Evolutionary conservation across 495 filamentous ascomycete genomes (phyloP), one percentile per base, ranked within the genome.

Genomic region (Penicillium tannophilum): DNA sequence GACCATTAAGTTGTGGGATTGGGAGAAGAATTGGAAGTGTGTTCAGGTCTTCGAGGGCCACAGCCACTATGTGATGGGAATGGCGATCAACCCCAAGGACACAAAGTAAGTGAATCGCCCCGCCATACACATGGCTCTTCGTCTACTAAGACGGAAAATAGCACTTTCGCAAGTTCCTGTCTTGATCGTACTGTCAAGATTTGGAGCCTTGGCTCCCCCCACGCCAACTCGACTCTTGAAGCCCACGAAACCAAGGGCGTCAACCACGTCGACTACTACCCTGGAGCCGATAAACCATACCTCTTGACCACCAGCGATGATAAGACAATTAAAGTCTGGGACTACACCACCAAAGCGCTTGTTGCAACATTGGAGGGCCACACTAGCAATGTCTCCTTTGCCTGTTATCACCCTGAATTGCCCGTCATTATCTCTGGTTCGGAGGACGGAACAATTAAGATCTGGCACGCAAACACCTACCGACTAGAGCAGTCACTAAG

Each of bases 1-100:
- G 94, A 97, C 91, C 36, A 97, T 99, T 66, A 97, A 96, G 79
- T 80, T 97, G 54, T 99, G 95, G 95, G 92, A 99, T 76, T 99
- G 94, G 94, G 94, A 98, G 64, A 93, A 91, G 71, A 84, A 84
- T 61, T 99, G 95, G 95, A 98, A 97, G 74, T 97, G 93, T 65
- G 91, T 98, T 17, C 91, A 97, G 71, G 88, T 97, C 43, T 99
- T 97, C 66, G 94, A 99, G 71, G 94, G 94, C n/a, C 96, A 99
- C 68, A 89, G 87, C 66, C 92, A 97, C 76, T 97, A 92, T 80
- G 94, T 98, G 42, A 98, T 98, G 95, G 92, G 92, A n/a, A 82
- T 99, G 61, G 87, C 95, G n/a, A 96, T 99, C 72, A 98, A 99
- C 74, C 94, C 94, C 16, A 99, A 98, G 73, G 94, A 98, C 64